Base-by-base conservation (phyloP, 2,329 filamentous ascomycete species). In the Trichoderma brevicompactum region DNA sequence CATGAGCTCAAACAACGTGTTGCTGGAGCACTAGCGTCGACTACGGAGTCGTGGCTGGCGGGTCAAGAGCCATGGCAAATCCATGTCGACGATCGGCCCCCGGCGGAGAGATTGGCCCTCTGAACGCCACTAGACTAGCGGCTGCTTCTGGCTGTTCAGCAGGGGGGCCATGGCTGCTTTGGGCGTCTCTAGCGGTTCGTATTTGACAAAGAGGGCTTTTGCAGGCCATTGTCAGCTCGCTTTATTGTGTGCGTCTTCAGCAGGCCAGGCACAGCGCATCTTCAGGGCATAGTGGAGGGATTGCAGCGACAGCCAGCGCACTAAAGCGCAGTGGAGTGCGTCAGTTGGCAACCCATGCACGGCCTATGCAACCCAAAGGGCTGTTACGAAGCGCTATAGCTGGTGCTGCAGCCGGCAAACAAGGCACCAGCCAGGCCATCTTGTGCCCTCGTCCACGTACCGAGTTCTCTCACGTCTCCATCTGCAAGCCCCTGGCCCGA, bases 41-140 rank as follows among this genome's bases (percentile, higher is more conserved):
- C 13, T 53, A 52, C 23, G 23, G 23, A 28, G 23, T 28, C 23
- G 59, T 34, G 48, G 38, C 38, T 40, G 53, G 38, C 36, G 48
- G 59, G 40, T 23, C 23, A 61, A 62, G 23, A 53, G 48, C 43
- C 59, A 38, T 13, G 36, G 23, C 23, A 41, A 40, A 53, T 54
- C 60, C 60, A 63, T 63, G 60, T 54, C 48, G 60, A 34, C 40
- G 60, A 63, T 63, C 60, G 60, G 43, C 15, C 41, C n/a, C 23
- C 32, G 17, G 49, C 28, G 34, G 55, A 44, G 10, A 52, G 59
- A 61, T 61, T 61, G 23, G 44, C 34, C 28, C 40, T 52, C 15
- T 34, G n/a, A 50, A 50, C 15, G 17, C 46, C 59, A 46, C 48
- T 32, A 40, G 58, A 48, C 59, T 62, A 62, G 59, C 59, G 19